These are phyloP conservation scores for Monilinia polystroma DNA, from an alignment of 2,329 filamentous ascomycete genomes.

Conservation along the genomic window DNA sequence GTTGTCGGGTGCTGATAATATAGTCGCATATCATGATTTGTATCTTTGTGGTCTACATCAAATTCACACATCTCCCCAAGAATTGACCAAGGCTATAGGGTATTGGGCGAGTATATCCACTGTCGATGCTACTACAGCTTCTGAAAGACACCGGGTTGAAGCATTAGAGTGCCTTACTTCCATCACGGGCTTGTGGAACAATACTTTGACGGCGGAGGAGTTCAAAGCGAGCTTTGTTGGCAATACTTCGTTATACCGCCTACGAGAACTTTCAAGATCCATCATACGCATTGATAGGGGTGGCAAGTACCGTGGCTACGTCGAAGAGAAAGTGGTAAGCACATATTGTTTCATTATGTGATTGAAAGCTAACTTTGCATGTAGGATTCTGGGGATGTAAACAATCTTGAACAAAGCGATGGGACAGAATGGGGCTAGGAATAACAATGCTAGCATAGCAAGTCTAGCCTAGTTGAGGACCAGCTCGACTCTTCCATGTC, in stretches of 20 bases:
- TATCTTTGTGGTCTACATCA: neutral
- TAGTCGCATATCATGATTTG: neutral
- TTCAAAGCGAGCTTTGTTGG: neutral
- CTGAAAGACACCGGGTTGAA: neutral
- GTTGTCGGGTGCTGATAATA: neutral
- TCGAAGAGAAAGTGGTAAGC: neutral
- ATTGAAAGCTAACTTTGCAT: neutral
- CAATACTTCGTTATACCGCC: neutral
- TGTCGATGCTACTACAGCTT: neutral
- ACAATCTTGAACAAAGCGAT: no score
- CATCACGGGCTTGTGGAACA: fast-evolving
- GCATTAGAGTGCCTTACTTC: neutral
- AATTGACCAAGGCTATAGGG: neutral
- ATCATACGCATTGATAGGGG: neutral
- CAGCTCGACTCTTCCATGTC: no score
- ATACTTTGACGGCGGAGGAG: fast-evolving
- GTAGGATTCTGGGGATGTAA: neutral
- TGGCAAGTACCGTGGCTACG: neutral
- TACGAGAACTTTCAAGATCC: neutral
- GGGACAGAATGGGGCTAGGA: no score
- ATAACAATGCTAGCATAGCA: no score
- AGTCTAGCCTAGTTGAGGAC: no score
- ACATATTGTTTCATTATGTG: neutral
- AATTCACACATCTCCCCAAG: neutral
- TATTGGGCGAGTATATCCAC: neutral